Conservation (phyloP, 1,284 basidiomycete genomes). For the Cryptococcus sp. region DNA sequence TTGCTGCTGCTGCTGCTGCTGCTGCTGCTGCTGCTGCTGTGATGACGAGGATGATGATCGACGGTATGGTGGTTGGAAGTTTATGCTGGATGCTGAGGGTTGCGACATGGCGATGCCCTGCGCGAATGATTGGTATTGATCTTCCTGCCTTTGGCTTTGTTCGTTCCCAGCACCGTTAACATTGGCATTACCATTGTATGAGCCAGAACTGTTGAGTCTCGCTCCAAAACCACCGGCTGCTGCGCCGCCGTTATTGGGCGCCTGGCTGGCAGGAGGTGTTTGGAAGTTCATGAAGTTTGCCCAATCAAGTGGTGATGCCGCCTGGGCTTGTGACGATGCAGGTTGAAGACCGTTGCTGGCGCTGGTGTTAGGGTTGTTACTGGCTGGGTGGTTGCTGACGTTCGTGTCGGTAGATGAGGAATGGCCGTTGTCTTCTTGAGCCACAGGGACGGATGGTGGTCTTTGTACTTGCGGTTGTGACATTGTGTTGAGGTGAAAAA, state of each 20-base stretch:
- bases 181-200: conserved; percentile 5
- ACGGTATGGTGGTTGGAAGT: conserved; percentile 24
- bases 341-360: conserved; percentile 2
- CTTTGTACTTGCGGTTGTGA: background rate
- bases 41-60: conserved; percentile 8
- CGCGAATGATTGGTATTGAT: conserved; percentile 25
- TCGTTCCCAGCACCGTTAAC: conserved; percentile 3
- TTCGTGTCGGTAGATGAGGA: conserved; percentile 1
- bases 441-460: background rate
- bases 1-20: conserved; percentile 8
- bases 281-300: conserved; percentile 42
- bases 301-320: conserved; percentile 40
- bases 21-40: conserved; percentile 8
- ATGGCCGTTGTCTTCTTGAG: background rate
- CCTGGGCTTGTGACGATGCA: conserved; percentile 4
- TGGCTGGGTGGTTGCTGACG: background rate
- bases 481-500: background rate
- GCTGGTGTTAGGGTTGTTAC: background rate
- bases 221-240: background rate
- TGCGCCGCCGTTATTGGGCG: conserved; percentile 3
- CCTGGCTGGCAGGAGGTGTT: conserved; percentile 29
- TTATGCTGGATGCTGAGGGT: conserved; percentile 14
- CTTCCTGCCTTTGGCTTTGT: conserved; percentile 1
- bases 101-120: conserved; percentile 26
- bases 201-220: background rate